These are phyloP conservation scores for Heliamphora exappendiculata DNA, from an alignment of 148 eudicot species.

Conservation along the genomic window DNA sequence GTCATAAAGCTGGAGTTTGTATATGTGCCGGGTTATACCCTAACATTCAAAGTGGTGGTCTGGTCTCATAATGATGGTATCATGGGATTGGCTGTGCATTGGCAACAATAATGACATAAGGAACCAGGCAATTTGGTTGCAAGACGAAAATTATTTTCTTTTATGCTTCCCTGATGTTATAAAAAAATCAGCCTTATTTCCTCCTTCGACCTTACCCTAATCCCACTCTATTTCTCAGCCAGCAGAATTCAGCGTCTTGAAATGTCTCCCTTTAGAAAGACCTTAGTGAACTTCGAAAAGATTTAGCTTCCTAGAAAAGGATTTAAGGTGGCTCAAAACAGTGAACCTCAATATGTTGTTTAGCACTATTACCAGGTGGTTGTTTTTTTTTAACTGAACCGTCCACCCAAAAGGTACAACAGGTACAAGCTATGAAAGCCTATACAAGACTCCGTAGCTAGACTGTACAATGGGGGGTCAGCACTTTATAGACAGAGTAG, in stretches of 20 bases:
- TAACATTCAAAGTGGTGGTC: background rate
- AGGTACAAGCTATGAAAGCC: too few relatives aligned
- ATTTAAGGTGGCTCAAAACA: background rate
- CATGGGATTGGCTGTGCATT: background rate
- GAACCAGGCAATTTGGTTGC: background rate
- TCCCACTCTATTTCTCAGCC: background rate
- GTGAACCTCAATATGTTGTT: too few relatives aligned
- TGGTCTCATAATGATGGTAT: background rate
- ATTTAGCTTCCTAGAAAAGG: background rate
- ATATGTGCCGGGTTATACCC: too few relatives aligned
- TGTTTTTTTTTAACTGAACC: too few relatives aligned
- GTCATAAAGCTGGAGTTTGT: background rate
- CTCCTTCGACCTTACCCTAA: background rate
- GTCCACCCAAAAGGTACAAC: too few relatives aligned
- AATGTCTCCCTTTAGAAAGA: background rate
- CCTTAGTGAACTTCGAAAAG: background rate
- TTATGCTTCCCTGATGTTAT: background rate
- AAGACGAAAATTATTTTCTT: background rate
- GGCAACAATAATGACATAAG: background rate
- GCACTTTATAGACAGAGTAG: too few relatives aligned
- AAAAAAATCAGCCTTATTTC: background rate
- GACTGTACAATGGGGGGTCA: too few relatives aligned
- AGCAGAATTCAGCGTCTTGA: background rate
- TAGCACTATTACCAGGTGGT: too few relatives aligned
- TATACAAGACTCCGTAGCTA: too few relatives aligned